Percentiles rank a stretch among this genome's conserved stretches.
Evolutionary conservation across 2,329 filamentous ascomycete genomes (phyloP).

Genomic region (Pezicula neosporulosa): DNA sequence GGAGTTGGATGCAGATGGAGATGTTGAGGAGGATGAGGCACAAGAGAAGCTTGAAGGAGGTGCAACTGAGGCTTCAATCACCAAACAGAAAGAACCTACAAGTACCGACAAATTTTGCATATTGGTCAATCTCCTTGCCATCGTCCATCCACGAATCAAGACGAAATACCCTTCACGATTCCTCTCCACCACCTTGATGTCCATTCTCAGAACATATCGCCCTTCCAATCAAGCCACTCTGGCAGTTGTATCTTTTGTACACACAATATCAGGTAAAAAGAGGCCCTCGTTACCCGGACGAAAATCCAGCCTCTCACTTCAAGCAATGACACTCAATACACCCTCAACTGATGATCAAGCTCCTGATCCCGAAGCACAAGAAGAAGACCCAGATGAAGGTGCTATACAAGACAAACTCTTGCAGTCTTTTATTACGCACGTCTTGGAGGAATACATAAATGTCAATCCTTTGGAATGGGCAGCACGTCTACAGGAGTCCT

Average conservation of each 20-base stretch:
- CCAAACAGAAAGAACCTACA: constrained; percentile 19
- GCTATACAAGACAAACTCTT: constrained; percentile 62
- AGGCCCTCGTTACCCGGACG: constrained; percentile 59
- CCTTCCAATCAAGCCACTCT: constrained; percentile 64
- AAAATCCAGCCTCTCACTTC: constrained; percentile 54
- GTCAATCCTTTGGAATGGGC: constrained; percentile 58
- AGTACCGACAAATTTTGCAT: constrained; percentile 56
- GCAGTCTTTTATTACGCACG: constrained; percentile 74
- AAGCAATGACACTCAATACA: constrained; percentile 50
- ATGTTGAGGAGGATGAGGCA: constrained; percentile 37
- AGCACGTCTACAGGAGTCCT: constrained; percentile 63
- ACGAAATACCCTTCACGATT: constrained; percentile 78
- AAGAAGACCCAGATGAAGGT: constrained; percentile 54
- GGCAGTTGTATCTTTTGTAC: constrained; percentile 66
- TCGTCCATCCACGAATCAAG: constrained; percentile 70
- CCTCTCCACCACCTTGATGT: constrained; percentile 71
- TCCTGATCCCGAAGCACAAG: constrained; percentile 57
- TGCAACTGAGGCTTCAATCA: constrained; percentile 8
- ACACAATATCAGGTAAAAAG: constrained; percentile 63
- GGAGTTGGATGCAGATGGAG: constrained; percentile 37
- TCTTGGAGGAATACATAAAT: constrained; percentile 71
- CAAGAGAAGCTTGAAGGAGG: constrained; percentile 14
- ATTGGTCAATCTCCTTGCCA: constrained; percentile 67
- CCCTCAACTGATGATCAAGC: constrained; percentile 40
- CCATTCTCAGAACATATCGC: constrained; percentile 64